phyloP scores from a whole-genome alignment of 345 rosid genomes.

The Eucalyptus marginata region DNA sequence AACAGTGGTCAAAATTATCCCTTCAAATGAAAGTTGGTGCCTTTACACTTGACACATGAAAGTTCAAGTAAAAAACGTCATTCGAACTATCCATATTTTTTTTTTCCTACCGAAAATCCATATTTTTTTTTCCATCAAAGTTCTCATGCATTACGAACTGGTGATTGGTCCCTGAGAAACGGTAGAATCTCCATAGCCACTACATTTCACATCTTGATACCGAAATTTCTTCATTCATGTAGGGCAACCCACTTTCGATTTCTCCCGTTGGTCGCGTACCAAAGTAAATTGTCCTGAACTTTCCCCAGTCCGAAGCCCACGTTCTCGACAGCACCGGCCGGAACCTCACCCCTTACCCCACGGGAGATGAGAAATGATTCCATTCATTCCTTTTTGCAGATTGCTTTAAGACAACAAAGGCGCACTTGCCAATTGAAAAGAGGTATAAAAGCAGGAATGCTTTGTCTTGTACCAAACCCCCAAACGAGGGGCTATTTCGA shows the following conservation, averaged over 20 bases:
- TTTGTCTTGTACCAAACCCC: background rate
- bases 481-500: background rate
- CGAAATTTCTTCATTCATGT: background rate
- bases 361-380: background rate
- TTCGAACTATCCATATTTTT: too few species aligned
- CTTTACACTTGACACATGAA: background rate
- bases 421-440: background rate
- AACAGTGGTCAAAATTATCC: fast-evolving
- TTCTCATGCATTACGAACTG: background rate
- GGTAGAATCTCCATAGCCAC: background rate
- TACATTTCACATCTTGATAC: background rate
- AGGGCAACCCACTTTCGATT: background rate
- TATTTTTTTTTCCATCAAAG: fast-evolving
- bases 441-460: background rate
- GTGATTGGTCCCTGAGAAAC: background rate
- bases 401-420: background rate
- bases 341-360: background rate
- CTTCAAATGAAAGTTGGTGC: background rate
- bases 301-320: background rate
- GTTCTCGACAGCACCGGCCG: background rate
- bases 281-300: background rate
- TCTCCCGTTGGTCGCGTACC: background rate
- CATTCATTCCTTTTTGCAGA: background rate
- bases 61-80: background rate
- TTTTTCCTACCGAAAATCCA: background rate